phyloP scores from a whole-genome alignment of 75 land plant species.

The Ceratopteris richardii region DNA sequence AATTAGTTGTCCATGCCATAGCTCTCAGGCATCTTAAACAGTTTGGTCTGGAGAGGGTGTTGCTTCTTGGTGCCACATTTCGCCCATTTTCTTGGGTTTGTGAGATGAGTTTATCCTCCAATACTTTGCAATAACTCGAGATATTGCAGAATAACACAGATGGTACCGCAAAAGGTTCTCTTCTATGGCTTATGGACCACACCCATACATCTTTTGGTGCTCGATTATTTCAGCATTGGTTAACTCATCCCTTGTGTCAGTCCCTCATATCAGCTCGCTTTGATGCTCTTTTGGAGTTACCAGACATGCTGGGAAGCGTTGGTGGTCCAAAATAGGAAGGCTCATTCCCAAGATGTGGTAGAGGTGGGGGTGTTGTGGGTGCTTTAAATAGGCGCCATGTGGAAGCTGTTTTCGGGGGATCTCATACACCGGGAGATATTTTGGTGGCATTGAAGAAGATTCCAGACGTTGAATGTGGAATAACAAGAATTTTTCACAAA shows the following conservation, averaged over 20 bases:
- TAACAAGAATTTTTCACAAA: constrained; percentile 79
- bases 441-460: constrained; percentile 50
- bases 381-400: constrained; percentile 12
- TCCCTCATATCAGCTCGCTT: constrained; percentile 64
- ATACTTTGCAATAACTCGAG: no score
- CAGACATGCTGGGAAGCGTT: constrained; percentile 48
- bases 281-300: constrained; percentile 92
- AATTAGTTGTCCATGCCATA: constrained; percentile 71
- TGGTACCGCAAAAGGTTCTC: constrained; percentile 71
- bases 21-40: constrained; percentile 65
- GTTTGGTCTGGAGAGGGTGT: constrained; percentile 76
- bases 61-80: constrained; percentile 65
- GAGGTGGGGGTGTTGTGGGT: constrained; percentile 31
- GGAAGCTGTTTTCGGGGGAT: constrained; percentile 13
- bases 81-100: constrained; percentile 56
- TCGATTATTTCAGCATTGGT: constrained; percentile 87
- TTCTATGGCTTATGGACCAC: constrained; percentile 69
- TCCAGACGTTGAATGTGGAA: constrained; percentile 92
- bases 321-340: constrained; percentile 18
- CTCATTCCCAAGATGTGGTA: constrained; percentile 25
- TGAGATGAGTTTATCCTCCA: constrained; percentile 84
- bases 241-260: constrained; percentile 74
- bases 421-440: constrained; percentile 47
- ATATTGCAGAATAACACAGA: constrained; percentile 65
- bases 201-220: constrained; percentile 87